These are phyloP conservation scores for Phoenix roebelenii DNA, from an alignment of 176 grass and related monocot species.

Conservation along the genomic window DNA sequence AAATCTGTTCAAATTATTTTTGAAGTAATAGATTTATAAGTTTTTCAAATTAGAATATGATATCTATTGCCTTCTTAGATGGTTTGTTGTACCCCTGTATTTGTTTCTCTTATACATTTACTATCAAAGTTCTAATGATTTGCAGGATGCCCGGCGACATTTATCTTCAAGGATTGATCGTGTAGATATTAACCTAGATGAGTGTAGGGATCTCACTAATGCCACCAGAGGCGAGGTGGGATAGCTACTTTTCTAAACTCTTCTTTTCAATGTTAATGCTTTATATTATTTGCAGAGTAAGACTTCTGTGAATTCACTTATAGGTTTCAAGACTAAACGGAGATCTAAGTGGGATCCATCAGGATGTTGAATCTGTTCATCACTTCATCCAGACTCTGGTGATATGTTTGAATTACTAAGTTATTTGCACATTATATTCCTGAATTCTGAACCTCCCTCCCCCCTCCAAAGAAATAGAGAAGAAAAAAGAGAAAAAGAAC, in stretches of 20 bases:
- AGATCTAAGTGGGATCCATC: conserved; percentile 56
- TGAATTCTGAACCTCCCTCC: too few species aligned
- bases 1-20: too few species aligned
- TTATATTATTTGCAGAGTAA: conserved; percentile 1
- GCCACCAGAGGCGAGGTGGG: conserved; percentile 58
- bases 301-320: conserved; percentile 13
- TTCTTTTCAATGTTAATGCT: conserved; percentile 1
- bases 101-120: too few species aligned
- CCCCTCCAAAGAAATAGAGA: too few species aligned
- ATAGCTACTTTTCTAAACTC: neutral
- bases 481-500: too few species aligned
- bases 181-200: conserved; percentile 69
- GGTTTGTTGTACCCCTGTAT: too few species aligned
- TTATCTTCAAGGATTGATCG: conserved; percentile 75
- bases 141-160: conserved; percentile 63
- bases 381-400: conserved; percentile 78
- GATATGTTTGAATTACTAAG: neutral
- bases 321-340: conserved; percentile 65
- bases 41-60: too few species aligned
- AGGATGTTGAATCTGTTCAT: conserved; percentile 89
- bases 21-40: too few species aligned
- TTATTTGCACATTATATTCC: too few species aligned
- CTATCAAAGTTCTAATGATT: conserved; percentile 21
- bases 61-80: too few species aligned
- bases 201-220: conserved; percentile 63